Evolutionary conservation across 352 stramenopile genomes (phyloP), one percentile per base, ranked within the genome.

Genomic region (Phytophthora fragariaefolia): DNA sequence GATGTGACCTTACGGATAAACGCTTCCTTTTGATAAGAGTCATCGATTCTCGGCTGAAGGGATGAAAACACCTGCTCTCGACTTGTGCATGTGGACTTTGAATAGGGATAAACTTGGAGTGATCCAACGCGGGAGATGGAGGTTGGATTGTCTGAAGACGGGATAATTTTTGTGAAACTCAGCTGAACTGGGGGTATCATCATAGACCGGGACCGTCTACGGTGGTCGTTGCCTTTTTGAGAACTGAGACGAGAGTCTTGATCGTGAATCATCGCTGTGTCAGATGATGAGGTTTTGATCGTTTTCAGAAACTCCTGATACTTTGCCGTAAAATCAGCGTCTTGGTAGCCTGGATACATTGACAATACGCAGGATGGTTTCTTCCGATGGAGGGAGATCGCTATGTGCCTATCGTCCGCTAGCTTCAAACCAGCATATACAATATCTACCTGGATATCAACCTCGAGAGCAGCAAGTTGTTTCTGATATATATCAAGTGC

Each of bases 341-440:
- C 40, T 20, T 68, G 61, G 22, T 74, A 74, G 12, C 51, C 57
- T 13, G 61, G 42, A 28, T 71, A 71, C 34, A 57, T 61, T 28
- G 66, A 74, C 40, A 67, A 46, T 32, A 74, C 55, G 20, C 60
- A 27, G 2, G 30, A 52, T 10, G 66, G 66, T 8, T 8, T 36
- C 9, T 53, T 51, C 7, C 24, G 26, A 26, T 74, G 61, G 4
- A 74, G 61, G 24, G 17, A 43, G 12, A 26, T 32, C 15, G 54
- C 34, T n/a, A 74, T 23, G 12, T 38, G 18, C 4, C 49, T 22
- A 2, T 50, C 17, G 18, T 48, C 34, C n/a, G 59, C 59, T 10
- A 61, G 15, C 3, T 12, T 22, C 17, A 67, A 55, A 6, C 17
- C 32, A 13, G 32, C 28, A 1, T 23, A 63, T 7, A 63, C 23